phyloP scores from a whole-genome alignment of 2,329 filamentous ascomycete species.

The Venturia nashicola region DNA sequence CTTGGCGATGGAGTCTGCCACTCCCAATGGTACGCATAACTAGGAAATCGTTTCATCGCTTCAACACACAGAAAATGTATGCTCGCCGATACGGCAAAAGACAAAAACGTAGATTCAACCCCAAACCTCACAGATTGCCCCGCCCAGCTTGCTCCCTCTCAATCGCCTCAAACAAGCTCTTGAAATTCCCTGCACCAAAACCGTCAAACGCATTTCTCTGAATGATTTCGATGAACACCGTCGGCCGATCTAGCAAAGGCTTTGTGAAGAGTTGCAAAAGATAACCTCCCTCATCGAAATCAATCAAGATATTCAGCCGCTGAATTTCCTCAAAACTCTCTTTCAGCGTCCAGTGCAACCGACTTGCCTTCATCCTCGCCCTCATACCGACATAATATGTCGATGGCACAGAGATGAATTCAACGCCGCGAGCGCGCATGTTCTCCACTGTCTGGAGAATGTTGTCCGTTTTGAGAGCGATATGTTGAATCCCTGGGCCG shows the following conservation, averaged over 20 bases:
- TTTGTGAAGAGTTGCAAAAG: conserved; percentile 50
- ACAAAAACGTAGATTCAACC: neutral
- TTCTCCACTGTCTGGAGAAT: conserved; percentile 68
- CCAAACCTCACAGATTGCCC: conserved; percentile 45
- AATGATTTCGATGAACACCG: conserved; percentile 94
- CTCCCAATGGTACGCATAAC: no score
- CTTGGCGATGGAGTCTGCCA: no score
- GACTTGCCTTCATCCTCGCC: conserved; percentile 50
- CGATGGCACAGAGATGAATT: conserved; percentile 82
- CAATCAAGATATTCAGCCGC: conserved; percentile 76
- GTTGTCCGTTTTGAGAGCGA: conserved; percentile 70
- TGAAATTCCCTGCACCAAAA: conserved; percentile 93
- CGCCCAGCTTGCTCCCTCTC: conserved; percentile 81
- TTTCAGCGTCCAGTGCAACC: conserved; percentile 44
- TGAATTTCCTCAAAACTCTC: conserved; percentile 72
- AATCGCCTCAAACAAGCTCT: conserved; percentile 87
- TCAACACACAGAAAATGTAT: no score
- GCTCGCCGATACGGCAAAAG: no score
- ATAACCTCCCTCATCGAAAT: conserved; percentile 90
- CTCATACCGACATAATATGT: conserved; percentile 77
- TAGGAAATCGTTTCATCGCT: no score
- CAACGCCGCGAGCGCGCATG: conserved; percentile 73
- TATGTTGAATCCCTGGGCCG: conserved; percentile 85
- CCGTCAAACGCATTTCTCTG: conserved; percentile 83
- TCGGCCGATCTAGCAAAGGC: conserved; percentile 87